Evolutionary conservation across 129 eudicot genomes (phyloP).

Genomic region (Gnaphalium uliginosum): DNA sequence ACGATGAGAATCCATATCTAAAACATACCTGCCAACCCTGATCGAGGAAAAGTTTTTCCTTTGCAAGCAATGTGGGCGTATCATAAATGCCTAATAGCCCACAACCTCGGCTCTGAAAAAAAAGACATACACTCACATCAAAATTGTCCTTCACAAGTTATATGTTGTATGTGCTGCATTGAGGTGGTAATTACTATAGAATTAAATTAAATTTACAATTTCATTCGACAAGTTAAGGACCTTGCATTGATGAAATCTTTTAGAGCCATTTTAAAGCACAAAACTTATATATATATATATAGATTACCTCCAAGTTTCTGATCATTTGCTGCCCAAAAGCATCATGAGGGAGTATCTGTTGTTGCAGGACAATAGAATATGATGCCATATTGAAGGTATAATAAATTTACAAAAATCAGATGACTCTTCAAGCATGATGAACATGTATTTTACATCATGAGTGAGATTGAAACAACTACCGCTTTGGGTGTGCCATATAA

Average conservation of each 20-base stretch:
- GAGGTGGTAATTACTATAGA: background rate
- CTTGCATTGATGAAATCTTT: constrained; percentile 3
- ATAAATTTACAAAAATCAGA: background rate
- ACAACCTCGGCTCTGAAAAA: constrained; percentile 87
- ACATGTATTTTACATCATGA: background rate
- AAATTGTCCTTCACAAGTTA: constrained; percentile 9
- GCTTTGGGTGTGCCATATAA: background rate
- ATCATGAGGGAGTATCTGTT: constrained; percentile 91
- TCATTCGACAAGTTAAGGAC: background rate
- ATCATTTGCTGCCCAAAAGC: constrained; percentile 99
- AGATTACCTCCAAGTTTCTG: constrained; percentile 84
- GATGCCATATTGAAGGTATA: constrained; percentile 19
- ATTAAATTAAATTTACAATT: background rate
- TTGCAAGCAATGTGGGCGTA: constrained; percentile 87
- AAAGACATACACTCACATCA: constrained; percentile 6
- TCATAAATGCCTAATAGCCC: constrained; percentile 79
- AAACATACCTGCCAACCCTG: constrained; percentile 95
- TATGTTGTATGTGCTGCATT: background rate
- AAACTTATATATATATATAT: background rate
- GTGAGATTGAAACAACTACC: background rate
- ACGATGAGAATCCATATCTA: constrained; percentile 8
- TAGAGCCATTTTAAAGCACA: background rate
- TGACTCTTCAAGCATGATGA: constrained; percentile 10
- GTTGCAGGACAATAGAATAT: constrained; percentile 24
- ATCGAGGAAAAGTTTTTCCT: constrained; percentile 88